These are phyloP conservation scores for Pseudotulostoma volvatum DNA, from an alignment of 495 filamentous ascomycete species.

Conservation along the genomic window DNA sequence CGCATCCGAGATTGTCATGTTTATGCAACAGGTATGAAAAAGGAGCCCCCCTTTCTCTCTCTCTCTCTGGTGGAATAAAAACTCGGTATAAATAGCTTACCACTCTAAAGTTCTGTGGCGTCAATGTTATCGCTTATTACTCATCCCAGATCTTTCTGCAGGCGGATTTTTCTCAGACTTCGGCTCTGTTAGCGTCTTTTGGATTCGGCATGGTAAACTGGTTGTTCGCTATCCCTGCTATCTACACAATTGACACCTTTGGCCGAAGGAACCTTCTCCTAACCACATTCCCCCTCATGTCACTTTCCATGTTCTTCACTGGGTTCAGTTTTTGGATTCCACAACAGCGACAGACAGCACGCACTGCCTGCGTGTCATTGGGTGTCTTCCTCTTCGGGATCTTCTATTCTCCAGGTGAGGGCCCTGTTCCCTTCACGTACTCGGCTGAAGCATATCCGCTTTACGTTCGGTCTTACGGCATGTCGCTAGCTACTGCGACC, in stretches of 20 bases:
- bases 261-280: slow-evolving; percentile 68
- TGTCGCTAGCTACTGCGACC: slow-evolving; percentile 51
- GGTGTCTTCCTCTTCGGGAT: slow-evolving; percentile 63
- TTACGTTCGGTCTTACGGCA: slow-evolving; percentile 54
- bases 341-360: slow-evolving; percentile 23
- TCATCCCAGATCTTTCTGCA: slow-evolving; percentile 36
- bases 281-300: slow-evolving; percentile 63
- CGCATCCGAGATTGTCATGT: slow-evolving; percentile 67
- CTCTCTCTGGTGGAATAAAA: too few species aligned
- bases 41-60: not conserved
- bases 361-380: slow-evolving; percentile 42
- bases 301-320: slow-evolving; percentile 55
- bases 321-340: slow-evolving; percentile 70
- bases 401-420: slow-evolving; percentile 65
- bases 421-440: slow-evolving; percentile 74
- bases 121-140: slow-evolving; percentile 47
- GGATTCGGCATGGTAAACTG: slow-evolving; percentile 70
- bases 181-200: slow-evolving; percentile 49
- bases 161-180: slow-evolving; percentile 31
- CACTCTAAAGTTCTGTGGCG: slow-evolving; percentile 32
- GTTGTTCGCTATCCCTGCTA: slow-evolving; percentile 59
- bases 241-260: slow-evolving; percentile 72
- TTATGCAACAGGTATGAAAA: slow-evolving; percentile 57
- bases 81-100: too few species aligned
- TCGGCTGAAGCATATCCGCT: slow-evolving; percentile 67